phyloP scores from a whole-genome alignment of 495 filamentous ascomycete species.

The Venustampulla echinocandica region DNA sequence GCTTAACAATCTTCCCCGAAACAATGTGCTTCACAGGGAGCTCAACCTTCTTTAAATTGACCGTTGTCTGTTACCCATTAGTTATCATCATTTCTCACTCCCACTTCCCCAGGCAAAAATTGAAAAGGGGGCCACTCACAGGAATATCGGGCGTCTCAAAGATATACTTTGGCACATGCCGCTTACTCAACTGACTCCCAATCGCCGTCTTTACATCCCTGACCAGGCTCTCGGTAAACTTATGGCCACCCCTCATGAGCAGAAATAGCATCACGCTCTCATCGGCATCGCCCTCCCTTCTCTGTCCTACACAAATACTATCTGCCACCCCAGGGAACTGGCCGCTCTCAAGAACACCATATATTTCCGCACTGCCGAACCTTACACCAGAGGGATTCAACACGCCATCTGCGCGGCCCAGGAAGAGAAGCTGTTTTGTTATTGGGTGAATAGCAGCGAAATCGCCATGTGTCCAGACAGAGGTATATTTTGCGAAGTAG shows the following conservation, averaged over 20 bases:
- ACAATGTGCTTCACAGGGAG: constrained; percentile 80
- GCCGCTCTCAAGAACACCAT: constrained; percentile 57
- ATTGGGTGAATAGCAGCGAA: constrained; percentile 62
- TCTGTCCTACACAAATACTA: constrained; percentile 66
- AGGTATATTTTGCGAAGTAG: constrained; percentile 63
- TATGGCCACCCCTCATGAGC: constrained; percentile 54
- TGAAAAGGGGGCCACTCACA: constrained; percentile 39
- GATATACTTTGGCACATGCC: constrained; percentile 70
- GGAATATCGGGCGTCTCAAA: constrained; percentile 77
- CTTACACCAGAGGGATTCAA: constrained; percentile 81
- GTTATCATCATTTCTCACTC: too few species aligned
- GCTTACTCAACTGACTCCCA: constrained; percentile 50
- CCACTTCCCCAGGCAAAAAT: constrained; percentile 1
- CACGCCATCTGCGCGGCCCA: constrained; percentile 82
- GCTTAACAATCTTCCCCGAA: constrained; percentile 62
- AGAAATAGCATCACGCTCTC: constrained; percentile 71
- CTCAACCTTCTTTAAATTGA: constrained; percentile 82
- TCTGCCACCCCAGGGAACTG: constrained; percentile 54
- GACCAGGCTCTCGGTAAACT: constrained; percentile 48
- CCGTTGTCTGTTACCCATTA: constrained; percentile 48
- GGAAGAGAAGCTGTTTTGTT: constrained; percentile 56
- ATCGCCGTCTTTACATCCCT: constrained; percentile 54
- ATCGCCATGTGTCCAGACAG: constrained; percentile 77
- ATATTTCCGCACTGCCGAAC: constrained; percentile 80
- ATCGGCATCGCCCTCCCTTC: constrained; percentile 56